Evolutionary conservation across 352 stramenopile species (phyloP).

Genomic region (Peronospora farinosa): DNA sequence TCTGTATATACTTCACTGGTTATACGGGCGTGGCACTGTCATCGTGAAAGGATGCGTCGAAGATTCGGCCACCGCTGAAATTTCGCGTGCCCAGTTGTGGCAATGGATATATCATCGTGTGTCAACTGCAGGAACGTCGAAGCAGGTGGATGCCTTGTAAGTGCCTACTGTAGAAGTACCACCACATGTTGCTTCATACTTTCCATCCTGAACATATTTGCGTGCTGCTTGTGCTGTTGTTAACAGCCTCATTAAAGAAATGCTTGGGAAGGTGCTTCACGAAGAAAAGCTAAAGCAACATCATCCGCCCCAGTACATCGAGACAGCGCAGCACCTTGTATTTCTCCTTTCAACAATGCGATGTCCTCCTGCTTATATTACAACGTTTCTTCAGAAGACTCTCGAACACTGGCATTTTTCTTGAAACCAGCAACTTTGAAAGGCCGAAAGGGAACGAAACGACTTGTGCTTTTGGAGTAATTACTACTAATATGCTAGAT

Average conservation of each 20-base stretch:
- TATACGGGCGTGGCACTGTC: conserved; percentile 85
- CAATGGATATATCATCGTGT: conserved; percentile 68
- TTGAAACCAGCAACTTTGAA: neutral
- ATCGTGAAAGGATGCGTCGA: conserved; percentile 90
- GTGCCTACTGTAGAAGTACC: neutral
- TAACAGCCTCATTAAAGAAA: conserved; percentile 40
- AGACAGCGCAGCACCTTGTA: conserved; percentile 48
- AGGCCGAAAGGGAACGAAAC: neutral
- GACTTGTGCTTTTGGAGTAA: neutral
- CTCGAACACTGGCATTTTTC: conserved; percentile 12
- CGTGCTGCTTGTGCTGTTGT: conserved; percentile 3
- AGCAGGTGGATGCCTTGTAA: conserved; percentile 37
- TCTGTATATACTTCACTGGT: conserved; percentile 88
- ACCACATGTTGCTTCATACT: neutral
- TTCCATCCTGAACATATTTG: conserved; percentile 1
- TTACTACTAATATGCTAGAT: conserved; percentile 22
- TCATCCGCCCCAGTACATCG: conserved; percentile 29
- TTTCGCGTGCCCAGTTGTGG: conserved; percentile 90
- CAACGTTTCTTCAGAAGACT: conserved; percentile 54
- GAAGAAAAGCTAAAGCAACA: conserved; percentile 20
- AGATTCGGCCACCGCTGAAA: conserved; percentile 92
- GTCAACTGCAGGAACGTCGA: conserved; percentile 23
- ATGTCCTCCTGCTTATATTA: conserved; percentile 52
- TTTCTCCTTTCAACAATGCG: conserved; percentile 57
- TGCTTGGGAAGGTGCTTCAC: conserved; percentile 36